Conservation (phyloP, 1,139 yeast species). For the Saccharomycopsis hybrid region DNA sequence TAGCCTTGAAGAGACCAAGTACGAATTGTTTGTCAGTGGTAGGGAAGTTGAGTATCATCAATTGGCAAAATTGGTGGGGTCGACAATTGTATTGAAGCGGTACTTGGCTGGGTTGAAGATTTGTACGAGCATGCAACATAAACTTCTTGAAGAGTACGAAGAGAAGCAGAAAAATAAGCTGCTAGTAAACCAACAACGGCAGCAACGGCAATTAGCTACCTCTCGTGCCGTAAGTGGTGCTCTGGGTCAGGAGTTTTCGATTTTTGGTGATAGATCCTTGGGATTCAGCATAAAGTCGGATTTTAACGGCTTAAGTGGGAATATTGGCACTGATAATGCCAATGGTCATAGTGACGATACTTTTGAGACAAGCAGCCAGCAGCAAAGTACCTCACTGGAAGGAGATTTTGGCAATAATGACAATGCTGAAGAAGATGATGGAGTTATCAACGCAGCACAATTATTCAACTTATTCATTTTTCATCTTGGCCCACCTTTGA, state of each 20-base stretch:
- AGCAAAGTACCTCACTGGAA: too few relatives aligned
- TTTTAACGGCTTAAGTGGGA: too few relatives aligned
- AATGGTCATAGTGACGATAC: background rate
- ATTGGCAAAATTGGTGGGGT: slow-evolving; percentile 41
- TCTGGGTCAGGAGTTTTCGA: too few relatives aligned
- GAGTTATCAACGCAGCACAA: slow-evolving; percentile 36
- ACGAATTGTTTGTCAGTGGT: slow-evolving; percentile 52
- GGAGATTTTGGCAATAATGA: background rate
- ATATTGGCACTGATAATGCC: too few relatives aligned
- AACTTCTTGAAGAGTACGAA: slow-evolving; percentile 34
- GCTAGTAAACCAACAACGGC: background rate
- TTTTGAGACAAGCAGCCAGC: too few relatives aligned
- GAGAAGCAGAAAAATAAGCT: too few relatives aligned
- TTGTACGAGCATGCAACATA: slow-evolving; percentile 63
- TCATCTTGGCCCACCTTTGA: slow-evolving; percentile 67
- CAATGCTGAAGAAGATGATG: slow-evolving; percentile 15
- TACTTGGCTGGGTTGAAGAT: slow-evolving; percentile 63
- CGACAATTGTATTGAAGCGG: slow-evolving; percentile 47
- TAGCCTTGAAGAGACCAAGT: slow-evolving; percentile 55
- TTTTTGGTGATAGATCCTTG: background rate
- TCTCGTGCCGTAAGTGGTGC: background rate
- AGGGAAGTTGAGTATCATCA: slow-evolving; percentile 46
- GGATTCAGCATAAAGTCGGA: background rate
- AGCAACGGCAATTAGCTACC: background rate
- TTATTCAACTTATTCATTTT: slow-evolving; percentile 61